Conservation (phyloP, 306 rosid species). For the Rosa multiflora region DNA sequence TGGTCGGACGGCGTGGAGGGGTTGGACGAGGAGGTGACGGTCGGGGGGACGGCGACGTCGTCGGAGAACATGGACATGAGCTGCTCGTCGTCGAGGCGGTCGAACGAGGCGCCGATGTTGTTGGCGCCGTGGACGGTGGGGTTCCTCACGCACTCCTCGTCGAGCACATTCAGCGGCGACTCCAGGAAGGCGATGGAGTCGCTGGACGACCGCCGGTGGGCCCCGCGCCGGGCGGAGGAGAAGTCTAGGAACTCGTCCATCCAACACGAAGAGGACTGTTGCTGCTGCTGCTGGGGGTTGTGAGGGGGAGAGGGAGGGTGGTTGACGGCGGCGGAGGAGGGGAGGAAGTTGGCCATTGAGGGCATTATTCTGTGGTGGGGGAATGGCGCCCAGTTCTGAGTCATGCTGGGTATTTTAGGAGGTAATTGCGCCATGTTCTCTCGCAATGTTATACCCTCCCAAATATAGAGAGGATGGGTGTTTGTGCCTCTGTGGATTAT, state of each 20-base stretch:
- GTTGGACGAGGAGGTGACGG: constrained; percentile 42
- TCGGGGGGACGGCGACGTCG: constrained; percentile 44
- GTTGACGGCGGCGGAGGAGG: constrained; percentile 20
- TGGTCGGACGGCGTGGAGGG: constrained; percentile 83
- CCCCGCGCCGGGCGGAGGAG: constrained; percentile 63
- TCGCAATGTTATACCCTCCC: not conserved
- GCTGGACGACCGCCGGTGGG: constrained; percentile 76
- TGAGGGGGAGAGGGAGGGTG: not conserved
- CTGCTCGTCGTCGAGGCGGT: constrained; percentile 78
- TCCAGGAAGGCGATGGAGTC: constrained; percentile 82
- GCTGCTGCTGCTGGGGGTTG: constrained; percentile 9
- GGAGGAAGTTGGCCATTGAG: constrained; percentile 37
- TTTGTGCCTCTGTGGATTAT: not conserved
- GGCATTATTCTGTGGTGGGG: constrained; percentile 42
- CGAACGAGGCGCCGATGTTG: constrained; percentile 39
- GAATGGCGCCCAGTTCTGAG: constrained; percentile 73
- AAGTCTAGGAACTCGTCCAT: constrained; percentile 88
- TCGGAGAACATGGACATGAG: constrained; percentile 86
- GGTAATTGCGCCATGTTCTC: constrained; percentile 82
- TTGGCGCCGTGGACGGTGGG: constrained; percentile 15
- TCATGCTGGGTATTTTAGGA: constrained; percentile 79
- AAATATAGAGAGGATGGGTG: not conserved
- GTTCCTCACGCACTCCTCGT: constrained; percentile 23
- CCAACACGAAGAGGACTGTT: constrained; percentile 39
- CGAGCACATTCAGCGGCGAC: constrained; percentile 32